Conservation (phyloP, 1,284 basidiomycete genomes). For the Rhodotorula glutinis region DNA sequence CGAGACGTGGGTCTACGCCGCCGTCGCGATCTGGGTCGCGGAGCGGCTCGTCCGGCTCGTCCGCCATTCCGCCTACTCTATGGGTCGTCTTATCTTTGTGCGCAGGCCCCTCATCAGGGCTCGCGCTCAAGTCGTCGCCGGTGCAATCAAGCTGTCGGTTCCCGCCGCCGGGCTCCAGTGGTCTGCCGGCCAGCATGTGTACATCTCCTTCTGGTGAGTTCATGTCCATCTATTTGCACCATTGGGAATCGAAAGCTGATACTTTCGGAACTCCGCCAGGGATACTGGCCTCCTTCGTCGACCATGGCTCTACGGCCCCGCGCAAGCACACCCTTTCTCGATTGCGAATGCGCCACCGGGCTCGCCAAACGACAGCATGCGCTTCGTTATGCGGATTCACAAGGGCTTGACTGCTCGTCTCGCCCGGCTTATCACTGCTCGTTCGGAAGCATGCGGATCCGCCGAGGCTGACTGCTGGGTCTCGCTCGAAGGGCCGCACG, state of each 20-base stretch:
- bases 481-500: slow-evolving; percentile 32
- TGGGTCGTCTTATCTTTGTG: slow-evolving; percentile 12
- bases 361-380: neutral
- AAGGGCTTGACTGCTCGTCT: slow-evolving; percentile 27
- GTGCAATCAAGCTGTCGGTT: slow-evolving; percentile 32
- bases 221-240: too few relatives aligned
- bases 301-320: slow-evolving; percentile 22
- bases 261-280: neutral
- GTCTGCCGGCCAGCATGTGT: slow-evolving; percentile 25
- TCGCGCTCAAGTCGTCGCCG: slow-evolving; percentile 17
- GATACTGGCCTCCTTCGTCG: slow-evolving; percentile 10
- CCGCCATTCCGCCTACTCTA: slow-evolving; percentile 8
- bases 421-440: slow-evolving; percentile 9
- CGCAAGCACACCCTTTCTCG: slow-evolving; percentile 36
- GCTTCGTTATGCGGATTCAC: slow-evolving; percentile 33
- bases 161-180: slow-evolving; percentile 20
- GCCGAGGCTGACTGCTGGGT: slow-evolving; percentile 8
- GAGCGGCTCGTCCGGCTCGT: slow-evolving; percentile 25
- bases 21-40: slow-evolving; percentile 27
- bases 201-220: slow-evolving; percentile 36
- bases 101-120: slow-evolving; percentile 23
- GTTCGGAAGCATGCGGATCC: neutral
- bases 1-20: slow-evolving; percentile 23
- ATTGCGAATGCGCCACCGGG: slow-evolving; percentile 20
- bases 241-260: too few relatives aligned